phyloP scores from a whole-genome alignment of 2,329 filamentous ascomycete species.

The Neocatenulostroma microsporum region DNA sequence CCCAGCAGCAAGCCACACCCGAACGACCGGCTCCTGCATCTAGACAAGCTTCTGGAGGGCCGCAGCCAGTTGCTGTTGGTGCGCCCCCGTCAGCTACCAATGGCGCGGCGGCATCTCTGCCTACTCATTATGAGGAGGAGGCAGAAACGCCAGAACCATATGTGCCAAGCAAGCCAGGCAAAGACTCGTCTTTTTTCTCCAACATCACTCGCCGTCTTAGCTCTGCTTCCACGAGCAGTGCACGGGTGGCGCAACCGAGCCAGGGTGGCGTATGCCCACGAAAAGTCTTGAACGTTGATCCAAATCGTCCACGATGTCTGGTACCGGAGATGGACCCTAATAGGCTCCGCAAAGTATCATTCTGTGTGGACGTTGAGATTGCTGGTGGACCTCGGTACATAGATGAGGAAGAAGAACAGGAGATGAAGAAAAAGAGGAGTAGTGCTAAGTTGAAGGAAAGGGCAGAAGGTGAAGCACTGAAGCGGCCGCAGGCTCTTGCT shows the following conservation, averaged over 20 bases:
- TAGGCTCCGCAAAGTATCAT: constrained; percentile 81
- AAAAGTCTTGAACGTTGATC: constrained; percentile 76
- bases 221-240: constrained; percentile 43
- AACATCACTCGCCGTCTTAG: constrained; percentile 77
- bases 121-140: constrained; percentile 14
- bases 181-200: constrained; percentile 60
- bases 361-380: constrained; percentile 96
- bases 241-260: constrained; percentile 42
- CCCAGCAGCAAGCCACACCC: constrained; percentile 16
- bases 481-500: constrained; percentile 51
- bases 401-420: constrained; percentile 49
- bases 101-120: constrained; percentile 41
- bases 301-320: constrained; percentile 66
- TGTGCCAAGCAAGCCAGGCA: constrained; percentile 67
- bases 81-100: constrained; percentile 42
- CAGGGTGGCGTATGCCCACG: constrained; percentile 70
- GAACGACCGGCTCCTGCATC: constrained; percentile 12
- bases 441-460: constrained; percentile 57
- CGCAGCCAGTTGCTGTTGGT: constrained; percentile 32
- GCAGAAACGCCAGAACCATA: constrained; percentile 49
- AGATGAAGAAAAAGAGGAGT: constrained; percentile 49
- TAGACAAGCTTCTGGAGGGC: constrained; percentile 7
- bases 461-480: constrained; percentile 66
- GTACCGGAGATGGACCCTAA: constrained; percentile 70
- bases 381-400: constrained; percentile 73